Evolutionary conservation across 176 grass and related monocot genomes (phyloP).

Genomic region (Oryza australiensis): DNA sequence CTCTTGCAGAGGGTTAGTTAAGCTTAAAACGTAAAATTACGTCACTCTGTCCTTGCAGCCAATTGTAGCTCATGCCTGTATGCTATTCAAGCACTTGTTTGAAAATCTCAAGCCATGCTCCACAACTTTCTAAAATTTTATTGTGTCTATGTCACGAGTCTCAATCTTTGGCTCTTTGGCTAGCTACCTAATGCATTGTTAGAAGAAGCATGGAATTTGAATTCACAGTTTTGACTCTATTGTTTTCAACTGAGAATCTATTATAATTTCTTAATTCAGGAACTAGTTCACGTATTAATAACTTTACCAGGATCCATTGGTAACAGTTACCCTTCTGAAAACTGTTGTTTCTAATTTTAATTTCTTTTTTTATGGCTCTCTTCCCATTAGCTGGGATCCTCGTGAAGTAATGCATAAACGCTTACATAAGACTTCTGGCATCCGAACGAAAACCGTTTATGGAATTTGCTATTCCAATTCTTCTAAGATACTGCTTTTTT

Average conservation of each 20-base stretch:
- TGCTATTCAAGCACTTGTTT: background rate
- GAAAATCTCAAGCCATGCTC: background rate
- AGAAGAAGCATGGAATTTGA: slow-evolving; percentile 1
- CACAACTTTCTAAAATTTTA: background rate
- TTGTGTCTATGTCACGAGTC: background rate
- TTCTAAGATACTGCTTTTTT: background rate
- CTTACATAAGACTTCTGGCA: background rate
- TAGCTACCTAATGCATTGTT: background rate
- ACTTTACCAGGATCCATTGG: background rate
- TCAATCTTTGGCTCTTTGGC: background rate
- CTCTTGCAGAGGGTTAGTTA: background rate
- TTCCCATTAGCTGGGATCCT: background rate
- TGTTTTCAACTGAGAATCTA: background rate
- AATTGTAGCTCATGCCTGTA: background rate
- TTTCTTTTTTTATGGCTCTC: background rate
- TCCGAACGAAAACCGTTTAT: background rate
- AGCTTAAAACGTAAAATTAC: background rate
- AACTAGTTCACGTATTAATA: background rate
- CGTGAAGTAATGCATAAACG: background rate
- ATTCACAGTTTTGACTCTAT: background rate
- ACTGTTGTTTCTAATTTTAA: background rate
- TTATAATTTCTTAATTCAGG: slow-evolving; percentile 13
- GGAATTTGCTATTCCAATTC: background rate
- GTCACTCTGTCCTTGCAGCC: background rate
- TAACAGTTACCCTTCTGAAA: background rate